Conservation (phyloP, 73 alveolate genomes). For the Tetrahymena thermophila region DNA sequence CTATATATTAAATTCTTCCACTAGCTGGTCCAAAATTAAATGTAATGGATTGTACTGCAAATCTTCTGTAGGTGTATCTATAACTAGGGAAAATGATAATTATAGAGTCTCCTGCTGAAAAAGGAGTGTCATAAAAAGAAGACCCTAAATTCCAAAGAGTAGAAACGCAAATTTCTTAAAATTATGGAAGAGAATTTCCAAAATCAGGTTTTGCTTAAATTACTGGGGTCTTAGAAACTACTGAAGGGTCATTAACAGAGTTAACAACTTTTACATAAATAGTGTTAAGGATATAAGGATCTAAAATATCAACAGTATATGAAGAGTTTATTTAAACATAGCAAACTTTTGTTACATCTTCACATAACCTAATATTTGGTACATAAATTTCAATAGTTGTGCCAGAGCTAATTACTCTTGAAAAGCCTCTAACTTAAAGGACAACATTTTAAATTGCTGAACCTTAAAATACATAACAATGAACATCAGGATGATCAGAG, state of each 20-base stretch:
- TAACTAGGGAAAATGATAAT: neutral
- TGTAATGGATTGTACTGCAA: neutral
- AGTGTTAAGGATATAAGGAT: constrained; percentile 16
- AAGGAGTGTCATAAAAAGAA: neutral
- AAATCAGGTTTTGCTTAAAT: neutral
- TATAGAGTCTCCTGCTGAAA: neutral
- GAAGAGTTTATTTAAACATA: constrained; percentile 12
- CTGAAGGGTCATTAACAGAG: neutral
- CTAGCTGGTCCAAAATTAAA: neutral
- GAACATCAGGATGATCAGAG: constrained; percentile 18
- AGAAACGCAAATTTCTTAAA: neutral
- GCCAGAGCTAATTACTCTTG: neutral
- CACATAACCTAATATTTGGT: constrained; percentile 23
- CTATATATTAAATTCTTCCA: neutral
- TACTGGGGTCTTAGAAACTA: neutral
- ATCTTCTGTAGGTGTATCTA: neutral
- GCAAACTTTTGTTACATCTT: constrained; percentile 6
- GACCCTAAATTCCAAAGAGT: neutral
- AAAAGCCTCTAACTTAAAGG: constrained; percentile 24
- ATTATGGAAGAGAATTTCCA: neutral
- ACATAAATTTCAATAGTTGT: neutral
- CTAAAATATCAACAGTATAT: constrained; percentile 20
- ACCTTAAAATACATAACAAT: constrained; percentile 26
- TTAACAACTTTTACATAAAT: neutral
- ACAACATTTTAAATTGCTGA: neutral